Evolutionary conservation across 805 yeast species (phyloP).

Genomic region (Suhomyces kilbournensis): DNA sequence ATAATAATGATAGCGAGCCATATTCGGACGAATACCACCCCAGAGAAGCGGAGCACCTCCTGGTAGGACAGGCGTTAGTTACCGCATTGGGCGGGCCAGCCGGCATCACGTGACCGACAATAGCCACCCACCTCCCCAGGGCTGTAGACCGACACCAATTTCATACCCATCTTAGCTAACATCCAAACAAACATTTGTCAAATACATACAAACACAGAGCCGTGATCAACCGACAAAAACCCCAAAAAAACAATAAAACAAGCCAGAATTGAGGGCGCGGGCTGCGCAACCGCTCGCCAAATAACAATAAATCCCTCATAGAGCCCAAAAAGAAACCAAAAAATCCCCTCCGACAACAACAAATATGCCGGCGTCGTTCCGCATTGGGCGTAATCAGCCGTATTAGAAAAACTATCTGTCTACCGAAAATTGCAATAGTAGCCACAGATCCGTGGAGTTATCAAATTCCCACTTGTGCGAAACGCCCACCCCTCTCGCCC

Average conservation of each 20-base stretch:
- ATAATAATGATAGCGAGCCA: neutral
- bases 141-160: neutral
- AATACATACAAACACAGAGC: neutral
- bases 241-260: neutral
- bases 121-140: neutral
- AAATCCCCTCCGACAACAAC: neutral
- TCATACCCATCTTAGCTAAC: neutral
- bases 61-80: neutral
- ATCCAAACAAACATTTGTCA: neutral
- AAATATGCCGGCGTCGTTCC: neutral
- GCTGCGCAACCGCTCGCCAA: neutral
- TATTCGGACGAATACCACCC: neutral
- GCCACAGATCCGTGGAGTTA: neutral
- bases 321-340: conserved; percentile 1
- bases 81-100: neutral
- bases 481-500: neutral
- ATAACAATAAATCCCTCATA: neutral
- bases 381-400: conserved; percentile 3
- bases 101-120: neutral
- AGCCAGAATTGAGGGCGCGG: neutral
- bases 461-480: neutral
- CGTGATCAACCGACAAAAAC: neutral
- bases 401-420: neutral
- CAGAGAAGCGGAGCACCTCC: neutral
- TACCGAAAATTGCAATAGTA: neutral